Conservation (phyloP, 2,329 filamentous ascomycete genomes). For the Drechslerella coelobrocha region DNA sequence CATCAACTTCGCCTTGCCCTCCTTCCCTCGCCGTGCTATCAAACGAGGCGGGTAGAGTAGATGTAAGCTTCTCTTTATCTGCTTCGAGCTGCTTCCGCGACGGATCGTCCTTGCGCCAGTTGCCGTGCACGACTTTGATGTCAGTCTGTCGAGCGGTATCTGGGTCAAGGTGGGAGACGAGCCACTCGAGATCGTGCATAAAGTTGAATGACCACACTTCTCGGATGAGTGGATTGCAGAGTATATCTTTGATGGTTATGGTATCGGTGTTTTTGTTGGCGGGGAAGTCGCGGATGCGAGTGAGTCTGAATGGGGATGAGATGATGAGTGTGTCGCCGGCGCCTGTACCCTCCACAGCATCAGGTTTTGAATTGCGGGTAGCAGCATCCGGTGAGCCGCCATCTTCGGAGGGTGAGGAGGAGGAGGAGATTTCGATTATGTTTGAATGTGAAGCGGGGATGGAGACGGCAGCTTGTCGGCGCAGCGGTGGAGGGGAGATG, state of each 20-base stretch:
- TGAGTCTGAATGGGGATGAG: slow-evolving; percentile 74
- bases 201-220: slow-evolving; percentile 76
- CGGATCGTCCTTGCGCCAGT: slow-evolving; percentile 60
- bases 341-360: neutral
- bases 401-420: neutral
- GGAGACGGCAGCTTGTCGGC: slow-evolving; percentile 3
- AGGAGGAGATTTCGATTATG: neutral
- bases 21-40: neutral
- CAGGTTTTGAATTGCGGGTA: neutral
- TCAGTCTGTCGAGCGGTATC: slow-evolving; percentile 63
- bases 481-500: slow-evolving; percentile 45
- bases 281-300: slow-evolving; percentile 70
- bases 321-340: slow-evolving; percentile 54
- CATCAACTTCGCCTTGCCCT: too few species aligned
- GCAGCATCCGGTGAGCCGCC: neutral
- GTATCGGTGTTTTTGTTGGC: slow-evolving; percentile 69
- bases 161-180: slow-evolving; percentile 65
- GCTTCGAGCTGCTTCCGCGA: slow-evolving; percentile 16
- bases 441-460: neutral
- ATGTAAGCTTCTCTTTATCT: slow-evolving; percentile 7
- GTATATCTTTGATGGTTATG: slow-evolving; percentile 70
- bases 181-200: slow-evolving; percentile 67
- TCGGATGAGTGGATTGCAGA: slow-evolving; percentile 75
- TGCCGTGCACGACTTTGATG: slow-evolving; percentile 68
- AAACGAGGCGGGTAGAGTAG: neutral